phyloP scores from a whole-genome alignment of 768 basidiomycete genomes.

The Phaeotremella fagi region DNA sequence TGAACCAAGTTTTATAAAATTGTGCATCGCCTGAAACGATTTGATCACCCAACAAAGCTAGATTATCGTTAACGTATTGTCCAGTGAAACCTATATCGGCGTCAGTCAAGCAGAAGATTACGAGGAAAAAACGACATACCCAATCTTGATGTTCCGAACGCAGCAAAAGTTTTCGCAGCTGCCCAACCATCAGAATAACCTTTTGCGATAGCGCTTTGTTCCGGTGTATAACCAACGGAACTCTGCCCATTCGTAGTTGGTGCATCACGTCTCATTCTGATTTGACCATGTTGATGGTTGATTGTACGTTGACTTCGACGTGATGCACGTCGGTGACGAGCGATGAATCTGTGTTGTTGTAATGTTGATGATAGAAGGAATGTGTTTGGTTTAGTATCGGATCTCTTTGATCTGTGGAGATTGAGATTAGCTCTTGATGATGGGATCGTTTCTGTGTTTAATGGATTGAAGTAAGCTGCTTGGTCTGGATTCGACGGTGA shows the following conservation, averaged over 20 bases:
- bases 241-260: not conserved
- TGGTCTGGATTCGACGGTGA: not conserved
- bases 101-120: not conserved
- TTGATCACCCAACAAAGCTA: conserved; percentile 47
- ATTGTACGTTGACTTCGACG: not conserved
- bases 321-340: conserved; percentile 10
- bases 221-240: conserved; percentile 11
- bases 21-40: conserved; percentile 44
- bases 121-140: conserved; percentile 36
- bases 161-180: conserved; percentile 58
- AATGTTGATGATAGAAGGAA: conserved; percentile 23
- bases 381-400: conserved; percentile 8
- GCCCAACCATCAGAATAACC: conserved; percentile 63
- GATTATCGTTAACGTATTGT: conserved; percentile 59
- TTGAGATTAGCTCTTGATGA: conserved; percentile 12
- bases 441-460: conserved; percentile 15
- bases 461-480: conserved; percentile 4
- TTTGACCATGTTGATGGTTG: no score
- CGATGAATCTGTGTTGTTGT: conserved; percentile 20
- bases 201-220: conserved; percentile 42
- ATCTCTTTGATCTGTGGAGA: not conserved
- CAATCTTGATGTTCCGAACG: conserved; percentile 44
- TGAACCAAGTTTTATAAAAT: conserved; percentile 54
- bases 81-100: conserved; percentile 55
- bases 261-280: not conserved